Base-by-base conservation (phyloP, 495 filamentous ascomycete genomes). In the Penicillium ucsense region DNA sequence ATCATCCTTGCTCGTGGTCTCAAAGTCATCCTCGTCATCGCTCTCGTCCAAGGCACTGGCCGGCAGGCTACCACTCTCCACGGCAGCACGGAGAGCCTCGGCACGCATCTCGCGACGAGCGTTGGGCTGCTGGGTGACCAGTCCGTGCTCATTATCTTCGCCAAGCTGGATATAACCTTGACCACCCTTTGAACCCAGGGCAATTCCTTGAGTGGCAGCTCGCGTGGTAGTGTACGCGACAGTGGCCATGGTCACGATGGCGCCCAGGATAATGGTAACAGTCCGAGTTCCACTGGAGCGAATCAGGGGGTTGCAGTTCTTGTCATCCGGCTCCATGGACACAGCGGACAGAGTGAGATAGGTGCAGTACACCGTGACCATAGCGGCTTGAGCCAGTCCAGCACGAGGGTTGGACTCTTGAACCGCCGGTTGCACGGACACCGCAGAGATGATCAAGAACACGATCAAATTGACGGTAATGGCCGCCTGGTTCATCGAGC, bases 291-390 rank as follows among this genome's bases (percentile, higher is more conserved):
- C 89, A 34, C 85, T 82, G 12, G 91, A 90, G 36, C 89, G 85
- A 43, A 95, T 74, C 41, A 97, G 70, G 3, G 92, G 92, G 70
- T 98, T 98, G 79, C 92, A 98, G 43, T 86, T 77, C 47, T 82
- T 80, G 67, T 96, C 89, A 69, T 98, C 92, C 4, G 92, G 92
- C 57, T 98, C 91, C 92, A 98, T 97, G 47, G 86, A 91, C 3
- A 98, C 94, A 45, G 92, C 94, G 4, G 89, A 95, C 83, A 98
- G 88, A 56, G 92, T 98, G 39, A 98, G 80, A 62, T 98, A 98
- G 40, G 92, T 95, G 78, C 92, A 97, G 74, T 98, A 98, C 47
- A 94, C 78, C 2, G 91, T 88, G 32, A 98, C 92, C 84, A 97
- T 97, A 50, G 92, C 92, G 43, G 90, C 88, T 64, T 98, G 94